Conservation (phyloP, 768 basidiomycete species). For the Podaxis sp. region DNA sequence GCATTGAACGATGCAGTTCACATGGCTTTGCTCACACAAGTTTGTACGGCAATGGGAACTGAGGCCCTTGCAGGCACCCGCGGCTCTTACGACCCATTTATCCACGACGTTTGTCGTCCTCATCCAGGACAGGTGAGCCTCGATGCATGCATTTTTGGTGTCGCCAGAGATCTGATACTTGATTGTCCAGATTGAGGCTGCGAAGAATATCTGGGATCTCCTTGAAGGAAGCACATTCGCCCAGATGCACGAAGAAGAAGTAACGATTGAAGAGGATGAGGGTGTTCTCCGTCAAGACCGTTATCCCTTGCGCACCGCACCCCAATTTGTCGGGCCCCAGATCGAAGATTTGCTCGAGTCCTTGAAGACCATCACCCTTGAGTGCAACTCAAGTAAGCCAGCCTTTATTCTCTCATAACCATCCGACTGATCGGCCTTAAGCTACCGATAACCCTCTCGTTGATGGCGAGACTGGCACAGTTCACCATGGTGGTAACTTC, state of each 20-base stretch:
- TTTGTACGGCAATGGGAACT: conserved; percentile 79
- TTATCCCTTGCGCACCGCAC: conserved; percentile 69
- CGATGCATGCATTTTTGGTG: neutral
- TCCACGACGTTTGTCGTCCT: conserved; percentile 71
- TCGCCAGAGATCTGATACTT: neutral
- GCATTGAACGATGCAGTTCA: conserved; percentile 73
- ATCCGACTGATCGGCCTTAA: conserved; percentile 24
- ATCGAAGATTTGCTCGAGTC: conserved; percentile 75
- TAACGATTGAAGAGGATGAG: conserved; percentile 67
- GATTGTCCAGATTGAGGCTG: conserved; percentile 57
- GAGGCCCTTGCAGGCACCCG: conserved; percentile 78
- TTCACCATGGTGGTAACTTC: conserved; percentile 89
- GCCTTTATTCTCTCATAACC: neutral
- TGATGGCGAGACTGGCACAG: conserved; percentile 58
- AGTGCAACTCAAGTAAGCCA: conserved; percentile 78
- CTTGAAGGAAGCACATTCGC: conserved; percentile 71
- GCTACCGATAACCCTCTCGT: conserved; percentile 89
- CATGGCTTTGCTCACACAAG: conserved; percentile 62
- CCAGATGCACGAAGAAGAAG: conserved; percentile 65
- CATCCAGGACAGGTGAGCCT: conserved; percentile 70
- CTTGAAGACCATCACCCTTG: conserved; percentile 60
- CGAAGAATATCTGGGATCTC: conserved; percentile 64
- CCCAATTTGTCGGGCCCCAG: conserved; percentile 86
- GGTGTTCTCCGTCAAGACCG: conserved; percentile 81
- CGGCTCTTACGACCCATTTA: conserved; percentile 75